phyloP scores from a whole-genome alignment of 192 early-diverging fungal species.

The Borealophlyctis nickersoniae region DNA sequence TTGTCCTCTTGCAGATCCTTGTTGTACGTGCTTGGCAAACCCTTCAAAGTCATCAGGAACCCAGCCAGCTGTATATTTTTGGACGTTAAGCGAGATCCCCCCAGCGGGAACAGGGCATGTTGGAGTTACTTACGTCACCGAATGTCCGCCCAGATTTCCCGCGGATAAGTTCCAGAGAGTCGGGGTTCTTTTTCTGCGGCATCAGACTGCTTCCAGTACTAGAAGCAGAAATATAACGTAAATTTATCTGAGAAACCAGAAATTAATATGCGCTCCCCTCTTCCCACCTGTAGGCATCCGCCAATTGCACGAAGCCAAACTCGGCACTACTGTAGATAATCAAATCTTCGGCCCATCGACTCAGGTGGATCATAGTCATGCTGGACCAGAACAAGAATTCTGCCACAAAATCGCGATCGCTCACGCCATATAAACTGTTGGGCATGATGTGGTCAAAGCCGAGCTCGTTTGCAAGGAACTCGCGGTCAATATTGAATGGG shows the following conservation, averaged over 20 bases:
- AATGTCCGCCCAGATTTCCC: constrained; percentile 96
- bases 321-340: constrained; percentile 91
- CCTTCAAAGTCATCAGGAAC: constrained; percentile 99
- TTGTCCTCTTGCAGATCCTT: constrained; percentile 99
- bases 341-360: constrained; percentile 88
- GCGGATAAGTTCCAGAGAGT: constrained; percentile 90
- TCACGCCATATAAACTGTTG: constrained; percentile 89
- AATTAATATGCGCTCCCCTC: constrained; percentile 1
- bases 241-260: too few species aligned
- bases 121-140: constrained; percentile 63
- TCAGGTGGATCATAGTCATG: constrained; percentile 88
- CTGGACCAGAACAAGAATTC: constrained; percentile 96
- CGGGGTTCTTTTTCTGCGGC: constrained; percentile 99
- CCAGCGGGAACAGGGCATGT: neutral
- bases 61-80: constrained; percentile 86
- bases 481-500: constrained; percentile 93
- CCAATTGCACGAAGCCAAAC: constrained; percentile 91
- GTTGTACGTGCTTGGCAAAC: constrained; percentile 96
- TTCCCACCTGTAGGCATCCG: constrained; percentile 85
- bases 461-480: constrained; percentile 82
- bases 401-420: constrained; percentile 95
- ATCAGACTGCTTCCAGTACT: constrained; percentile 96
- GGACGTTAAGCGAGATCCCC: neutral
- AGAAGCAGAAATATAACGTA: constrained; percentile 13
- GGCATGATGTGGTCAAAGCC: constrained; percentile 81